Conservation (phyloP, 345 rosid genomes). For the Linum trigynum region DNA sequence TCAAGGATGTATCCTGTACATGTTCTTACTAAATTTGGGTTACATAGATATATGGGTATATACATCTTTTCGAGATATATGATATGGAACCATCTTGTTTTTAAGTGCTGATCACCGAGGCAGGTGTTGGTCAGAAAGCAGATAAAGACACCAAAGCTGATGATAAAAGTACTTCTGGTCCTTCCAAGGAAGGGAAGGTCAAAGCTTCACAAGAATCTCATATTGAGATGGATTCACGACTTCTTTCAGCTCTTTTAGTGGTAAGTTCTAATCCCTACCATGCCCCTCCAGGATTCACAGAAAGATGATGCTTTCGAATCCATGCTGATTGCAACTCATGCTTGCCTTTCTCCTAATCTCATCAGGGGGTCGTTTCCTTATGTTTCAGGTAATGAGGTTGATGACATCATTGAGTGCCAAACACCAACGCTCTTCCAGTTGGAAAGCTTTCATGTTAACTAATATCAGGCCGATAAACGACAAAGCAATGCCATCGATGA, state of each 20-base stretch:
- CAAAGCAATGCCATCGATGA: neutral
- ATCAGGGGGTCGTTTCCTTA: slow-evolving; percentile 91
- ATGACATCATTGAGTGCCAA: slow-evolving; percentile 75
- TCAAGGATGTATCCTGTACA: neutral
- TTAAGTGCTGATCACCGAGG: slow-evolving; percentile 62
- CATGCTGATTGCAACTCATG: slow-evolving; percentile 2
- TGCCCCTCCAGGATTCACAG: slow-evolving; percentile 27
- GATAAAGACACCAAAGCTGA: slow-evolving; percentile 23
- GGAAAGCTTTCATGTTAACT: slow-evolving; percentile 35
- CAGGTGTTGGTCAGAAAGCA: slow-evolving; percentile 23
- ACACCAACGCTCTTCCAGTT: slow-evolving; percentile 84
- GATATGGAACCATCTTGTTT: slow-evolving; percentile 15
- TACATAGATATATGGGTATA: neutral
- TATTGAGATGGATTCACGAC: slow-evolving; percentile 85
- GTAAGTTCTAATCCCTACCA: slow-evolving; percentile 30
- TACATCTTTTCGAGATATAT: neutral
- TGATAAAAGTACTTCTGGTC: slow-evolving; percentile 19
- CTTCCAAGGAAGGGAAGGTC: slow-evolving; percentile 29
- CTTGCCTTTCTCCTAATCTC: slow-evolving; percentile 13
- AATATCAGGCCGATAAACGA: neutral
- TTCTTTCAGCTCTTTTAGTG: slow-evolving; percentile 77
- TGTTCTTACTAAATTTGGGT: neutral
- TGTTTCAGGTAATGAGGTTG: slow-evolving; percentile 77
- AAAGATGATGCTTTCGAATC: neutral
- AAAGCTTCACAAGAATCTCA: slow-evolving; percentile 45